A percentile compares a stretch with the other conserved stretches of the same genome.
Evolutionary conservation across 1,284 basidiomycete species (phyloP).

Genomic region (Ustilago nuda): DNA sequence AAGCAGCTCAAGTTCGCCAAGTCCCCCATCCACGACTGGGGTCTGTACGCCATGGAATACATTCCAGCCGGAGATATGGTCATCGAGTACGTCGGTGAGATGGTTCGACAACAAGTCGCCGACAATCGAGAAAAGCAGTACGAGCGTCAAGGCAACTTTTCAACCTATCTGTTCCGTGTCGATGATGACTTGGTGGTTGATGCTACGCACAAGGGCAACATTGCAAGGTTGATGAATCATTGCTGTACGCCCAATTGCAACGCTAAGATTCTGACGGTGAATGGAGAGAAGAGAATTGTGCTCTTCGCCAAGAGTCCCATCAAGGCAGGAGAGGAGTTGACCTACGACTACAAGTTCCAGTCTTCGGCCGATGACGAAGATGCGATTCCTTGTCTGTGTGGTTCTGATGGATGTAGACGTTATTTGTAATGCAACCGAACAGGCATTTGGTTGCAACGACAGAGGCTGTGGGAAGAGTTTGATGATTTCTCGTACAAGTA

Average conservation of each 20-base stretch:
- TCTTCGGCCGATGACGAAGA: conserved; percentile 64
- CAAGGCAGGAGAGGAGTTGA: conserved; percentile 75
- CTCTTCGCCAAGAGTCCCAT: conserved; percentile 94
- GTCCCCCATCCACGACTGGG: conserved; percentile 98
- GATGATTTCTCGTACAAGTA: conserved; percentile 10
- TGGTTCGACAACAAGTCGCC: conserved; percentile 93
- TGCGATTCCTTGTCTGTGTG: conserved; percentile 71
- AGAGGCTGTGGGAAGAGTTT: background rate
- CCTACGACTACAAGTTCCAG: conserved; percentile 70
- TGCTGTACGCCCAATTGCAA: conserved; percentile 98
- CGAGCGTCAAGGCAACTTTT: conserved; percentile 72
- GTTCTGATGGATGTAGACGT: conserved; percentile 68
- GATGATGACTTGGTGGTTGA: conserved; percentile 78
- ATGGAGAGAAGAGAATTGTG: conserved; percentile 97
- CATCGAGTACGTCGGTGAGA: conserved; percentile 98
- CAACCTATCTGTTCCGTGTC: conserved; percentile 70
- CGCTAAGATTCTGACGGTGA: conserved; percentile 98
- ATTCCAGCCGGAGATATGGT: conserved; percentile 98
- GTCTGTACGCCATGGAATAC: conserved; percentile 75
- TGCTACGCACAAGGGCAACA: conserved; percentile 97
- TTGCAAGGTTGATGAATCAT: conserved; percentile 76
- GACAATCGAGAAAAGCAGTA: conserved; percentile 97
- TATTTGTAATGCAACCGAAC: conserved; percentile 43
- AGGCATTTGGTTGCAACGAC: background rate
- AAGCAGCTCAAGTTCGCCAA: conserved; percentile 96